Conservation (phyloP, 2,329 filamentous ascomycete species). For the Hypomyces rosellus region DNA sequence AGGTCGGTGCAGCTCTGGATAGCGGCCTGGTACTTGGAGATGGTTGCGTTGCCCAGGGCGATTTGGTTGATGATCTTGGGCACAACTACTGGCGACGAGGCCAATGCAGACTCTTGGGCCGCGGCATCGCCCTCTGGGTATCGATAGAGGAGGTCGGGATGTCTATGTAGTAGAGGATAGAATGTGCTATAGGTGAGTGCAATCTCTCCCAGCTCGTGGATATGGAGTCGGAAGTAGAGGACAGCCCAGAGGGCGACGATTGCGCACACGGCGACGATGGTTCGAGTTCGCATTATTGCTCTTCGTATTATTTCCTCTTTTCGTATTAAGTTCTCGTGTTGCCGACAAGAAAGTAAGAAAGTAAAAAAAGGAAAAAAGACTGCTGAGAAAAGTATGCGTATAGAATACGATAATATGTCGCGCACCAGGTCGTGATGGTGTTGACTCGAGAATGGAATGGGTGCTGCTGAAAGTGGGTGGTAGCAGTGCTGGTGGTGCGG, state of each 20-base stretch:
- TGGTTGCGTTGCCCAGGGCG: slow-evolving; percentile 34
- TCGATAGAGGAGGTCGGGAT: slow-evolving; percentile 10
- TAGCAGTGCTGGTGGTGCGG: too few species aligned
- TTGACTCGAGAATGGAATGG: too few species aligned
- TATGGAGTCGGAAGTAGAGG: slow-evolving; percentile 8
- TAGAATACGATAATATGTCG: neutral
- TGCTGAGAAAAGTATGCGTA: too few species aligned
- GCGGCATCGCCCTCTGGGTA: slow-evolving; percentile 3
- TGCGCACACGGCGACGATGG: slow-evolving; percentile 6
- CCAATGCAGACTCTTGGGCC: neutral
- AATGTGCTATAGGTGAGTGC: slow-evolving; percentile 12
- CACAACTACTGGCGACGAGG: slow-evolving; percentile 2
- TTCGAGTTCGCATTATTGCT: slow-evolving; percentile 8
- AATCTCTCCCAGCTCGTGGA: slow-evolving; percentile 10
- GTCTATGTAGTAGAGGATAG: slow-evolving; percentile 8
- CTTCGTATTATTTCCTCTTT: neutral
- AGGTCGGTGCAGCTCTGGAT: slow-evolving; percentile 16
- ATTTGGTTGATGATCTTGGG: slow-evolving; percentile 25
- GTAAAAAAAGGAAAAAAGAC: too few species aligned
- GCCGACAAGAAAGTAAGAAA: neutral
- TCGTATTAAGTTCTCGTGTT: neutral
- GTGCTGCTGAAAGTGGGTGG: too few species aligned
- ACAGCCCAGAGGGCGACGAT: slow-evolving; percentile 7
- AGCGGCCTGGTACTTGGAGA: slow-evolving; percentile 24
- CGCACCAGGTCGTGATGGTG: neutral